Evolutionary conservation across 2,329 filamentous ascomycete species (phyloP).

Genomic region (Alternaria tenuissima): DNA sequence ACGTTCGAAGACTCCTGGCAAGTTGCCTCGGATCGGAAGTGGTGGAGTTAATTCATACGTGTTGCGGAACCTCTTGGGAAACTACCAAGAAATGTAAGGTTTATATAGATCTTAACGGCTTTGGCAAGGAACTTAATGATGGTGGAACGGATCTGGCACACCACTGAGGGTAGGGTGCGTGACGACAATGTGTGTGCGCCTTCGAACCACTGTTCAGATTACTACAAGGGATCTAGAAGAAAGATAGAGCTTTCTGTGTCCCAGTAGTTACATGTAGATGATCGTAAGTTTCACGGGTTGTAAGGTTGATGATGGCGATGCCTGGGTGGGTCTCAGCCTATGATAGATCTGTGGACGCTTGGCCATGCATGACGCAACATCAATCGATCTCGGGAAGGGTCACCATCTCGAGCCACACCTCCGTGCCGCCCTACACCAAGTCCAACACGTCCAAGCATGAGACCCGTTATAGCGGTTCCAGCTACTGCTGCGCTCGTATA

Average conservation of each 20-base stretch:
- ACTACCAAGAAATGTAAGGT: neutral
- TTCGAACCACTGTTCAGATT: neutral
- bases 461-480: constrained; percentile 40
- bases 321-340: neutral
- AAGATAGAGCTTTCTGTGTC: neutral
- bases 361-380: constrained; percentile 22
- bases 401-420: constrained; percentile 17
- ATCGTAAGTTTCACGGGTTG: neutral
- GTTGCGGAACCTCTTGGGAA: neutral
- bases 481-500: constrained; percentile 51
- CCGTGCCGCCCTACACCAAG: constrained; percentile 17
- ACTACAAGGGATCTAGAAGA: neutral
- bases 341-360: neutral
- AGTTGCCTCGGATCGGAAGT: neutral
- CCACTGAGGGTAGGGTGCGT: neutral
- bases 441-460: constrained; percentile 33
- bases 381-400: constrained; percentile 4
- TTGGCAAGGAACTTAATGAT: neutral
- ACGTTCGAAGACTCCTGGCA: neutral
- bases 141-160: neutral
- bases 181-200: neutral
- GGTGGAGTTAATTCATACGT: neutral
- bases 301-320: neutral
- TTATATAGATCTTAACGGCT: too few species aligned
- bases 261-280: neutral